These are phyloP conservation scores for Ochetophila trinervis DNA, from an alignment of 306 rosid species.

Conservation along the genomic window DNA sequence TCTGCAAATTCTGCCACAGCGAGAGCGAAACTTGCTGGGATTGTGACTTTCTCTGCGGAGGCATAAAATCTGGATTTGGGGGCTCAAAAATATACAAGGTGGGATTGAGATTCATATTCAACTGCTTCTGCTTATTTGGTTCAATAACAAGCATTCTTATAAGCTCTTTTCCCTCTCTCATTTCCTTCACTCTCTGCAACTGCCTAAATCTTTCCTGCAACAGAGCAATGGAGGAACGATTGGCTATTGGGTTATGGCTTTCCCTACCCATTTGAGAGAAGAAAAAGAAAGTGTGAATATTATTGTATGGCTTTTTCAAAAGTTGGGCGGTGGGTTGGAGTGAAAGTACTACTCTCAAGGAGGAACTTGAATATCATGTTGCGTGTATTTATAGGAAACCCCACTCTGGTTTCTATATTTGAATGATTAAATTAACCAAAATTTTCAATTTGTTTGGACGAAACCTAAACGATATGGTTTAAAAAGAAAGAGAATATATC, in stretches of 20 bases:
- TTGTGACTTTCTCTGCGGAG: neutral
- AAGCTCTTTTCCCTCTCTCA: conserved; percentile 78
- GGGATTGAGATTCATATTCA: conserved; percentile 1
- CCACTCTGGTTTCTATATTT: conserved; percentile 4
- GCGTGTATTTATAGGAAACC: conserved; percentile 18
- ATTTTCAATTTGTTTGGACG: conserved; percentile 2
- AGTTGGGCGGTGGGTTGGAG: conserved; percentile 5
- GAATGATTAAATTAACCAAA: no score
- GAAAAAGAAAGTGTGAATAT: neutral
- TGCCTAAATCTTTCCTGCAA: conserved; percentile 87
- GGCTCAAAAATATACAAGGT: conserved; percentile 12
- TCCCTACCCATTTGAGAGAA: conserved; percentile 45
- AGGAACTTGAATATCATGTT: conserved; percentile 4
- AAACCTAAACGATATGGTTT: conserved; percentile 39
- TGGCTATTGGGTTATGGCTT: conserved; percentile 31
- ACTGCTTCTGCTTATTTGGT: conserved; percentile 25
- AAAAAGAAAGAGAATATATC: conserved; percentile 62
- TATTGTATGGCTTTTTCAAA: neutral
- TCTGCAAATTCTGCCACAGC: conserved; percentile 53
- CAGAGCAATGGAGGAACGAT: conserved; percentile 72
- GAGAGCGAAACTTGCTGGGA: conserved; percentile 45
- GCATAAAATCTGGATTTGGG: conserved; percentile 30
- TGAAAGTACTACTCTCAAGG: conserved; percentile 8
- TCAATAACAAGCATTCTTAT: conserved; percentile 35
- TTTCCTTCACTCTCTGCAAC: conserved; percentile 74